Percentiles rank a stretch among this genome's conserved stretches.
Evolutionary conservation across 75 land plant species (phyloP).

Genomic region (Larix kaempferi): DNA sequence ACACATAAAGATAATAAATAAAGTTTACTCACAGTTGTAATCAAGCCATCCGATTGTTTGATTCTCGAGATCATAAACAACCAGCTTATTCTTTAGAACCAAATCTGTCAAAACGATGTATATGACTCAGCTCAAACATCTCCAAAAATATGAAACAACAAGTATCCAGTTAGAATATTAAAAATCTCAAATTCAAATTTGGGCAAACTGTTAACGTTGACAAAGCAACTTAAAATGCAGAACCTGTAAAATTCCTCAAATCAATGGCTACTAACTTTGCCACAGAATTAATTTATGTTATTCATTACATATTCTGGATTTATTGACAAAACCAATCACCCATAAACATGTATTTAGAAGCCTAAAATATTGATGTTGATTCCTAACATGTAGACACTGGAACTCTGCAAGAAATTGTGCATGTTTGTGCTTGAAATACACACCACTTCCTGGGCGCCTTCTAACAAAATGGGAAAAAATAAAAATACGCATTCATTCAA

Average conservation of each 20-base stretch:
- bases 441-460: too few species aligned
- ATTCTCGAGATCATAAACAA: constrained; percentile 72
- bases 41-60: constrained; percentile 73
- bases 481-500: too few species aligned
- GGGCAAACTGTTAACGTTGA: too few species aligned
- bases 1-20: background rate
- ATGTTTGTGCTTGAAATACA: too few species aligned
- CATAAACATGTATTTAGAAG: too few species aligned
- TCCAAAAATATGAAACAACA: background rate
- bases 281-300: background rate
- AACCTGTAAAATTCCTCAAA: background rate
- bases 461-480: too few species aligned
- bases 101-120: constrained; percentile 52
- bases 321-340: too few species aligned
- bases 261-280: background rate
- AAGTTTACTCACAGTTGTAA: constrained; percentile 71
- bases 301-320: too few species aligned
- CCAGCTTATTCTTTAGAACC: constrained; percentile 70
- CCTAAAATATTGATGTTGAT: too few species aligned
- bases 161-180: background rate
- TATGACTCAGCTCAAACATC: background rate
- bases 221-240: background rate
- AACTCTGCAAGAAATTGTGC: too few species aligned
- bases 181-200: too few species aligned
- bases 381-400: too few species aligned